phyloP scores from a whole-genome alignment of 2,329 filamentous ascomycete genomes.

The Hymenotorrendiella dingleyae region DNA sequence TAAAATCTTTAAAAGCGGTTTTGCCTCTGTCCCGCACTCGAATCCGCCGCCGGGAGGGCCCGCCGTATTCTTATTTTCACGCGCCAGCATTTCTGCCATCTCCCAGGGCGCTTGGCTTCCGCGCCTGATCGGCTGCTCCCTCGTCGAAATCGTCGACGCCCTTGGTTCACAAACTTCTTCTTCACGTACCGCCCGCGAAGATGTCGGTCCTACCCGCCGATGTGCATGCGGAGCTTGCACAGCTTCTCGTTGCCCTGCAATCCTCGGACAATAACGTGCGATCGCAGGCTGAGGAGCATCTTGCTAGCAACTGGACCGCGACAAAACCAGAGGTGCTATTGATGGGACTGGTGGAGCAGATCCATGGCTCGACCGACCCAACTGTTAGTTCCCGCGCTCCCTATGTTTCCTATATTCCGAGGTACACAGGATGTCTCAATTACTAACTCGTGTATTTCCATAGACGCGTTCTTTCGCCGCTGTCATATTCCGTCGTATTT shows the following conservation, averaged over 20 bases:
- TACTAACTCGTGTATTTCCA: neutral
- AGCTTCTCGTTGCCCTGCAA: slow-evolving; percentile 83
- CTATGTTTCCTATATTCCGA: neutral
- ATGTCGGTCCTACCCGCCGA: slow-evolving; percentile 88
- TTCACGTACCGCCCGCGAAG: slow-evolving; percentile 8
- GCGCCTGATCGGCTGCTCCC: slow-evolving; percentile 2
- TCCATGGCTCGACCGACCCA: slow-evolving; percentile 59
- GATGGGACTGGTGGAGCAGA: slow-evolving; percentile 91
- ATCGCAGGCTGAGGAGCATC: slow-evolving; percentile 80
- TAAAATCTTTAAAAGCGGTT: too few species aligned
- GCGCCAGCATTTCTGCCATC: neutral
- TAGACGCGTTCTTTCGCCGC: slow-evolving; percentile 87
- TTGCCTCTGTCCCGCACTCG: too few species aligned
- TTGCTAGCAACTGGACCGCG: slow-evolving; percentile 84
- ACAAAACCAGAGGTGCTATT: slow-evolving; percentile 79
- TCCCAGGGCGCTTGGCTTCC: neutral
- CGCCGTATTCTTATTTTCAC: too few species aligned
- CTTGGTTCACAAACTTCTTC: neutral
- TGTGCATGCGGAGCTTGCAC: slow-evolving; percentile 74
- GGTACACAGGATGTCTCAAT: neutral
- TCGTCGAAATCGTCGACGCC: neutral
- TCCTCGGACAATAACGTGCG: slow-evolving; percentile 83
- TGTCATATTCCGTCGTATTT: slow-evolving; percentile 89
- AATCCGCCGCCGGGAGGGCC: too few species aligned
- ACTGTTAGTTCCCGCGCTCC: slow-evolving; percentile 23